Percentiles rank a stretch among this genome's conserved stretches.
phyloP scores from a whole-genome alignment of 2,329 filamentous ascomycete genomes.

The Curvularia eragrostidis region DNA sequence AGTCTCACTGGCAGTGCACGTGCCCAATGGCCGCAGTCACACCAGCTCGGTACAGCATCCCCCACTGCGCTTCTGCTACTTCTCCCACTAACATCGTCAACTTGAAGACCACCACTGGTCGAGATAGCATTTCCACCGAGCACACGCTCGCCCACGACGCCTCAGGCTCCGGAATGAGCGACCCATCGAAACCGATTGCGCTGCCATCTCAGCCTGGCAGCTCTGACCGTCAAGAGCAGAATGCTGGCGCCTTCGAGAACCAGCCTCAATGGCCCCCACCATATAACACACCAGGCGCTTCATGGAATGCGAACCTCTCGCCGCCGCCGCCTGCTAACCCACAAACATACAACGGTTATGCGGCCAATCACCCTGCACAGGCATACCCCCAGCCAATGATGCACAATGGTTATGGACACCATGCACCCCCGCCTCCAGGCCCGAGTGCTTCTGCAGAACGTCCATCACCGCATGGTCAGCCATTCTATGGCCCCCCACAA shows the following conservation, averaged over 20 bases:
- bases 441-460: constrained; percentile 10
- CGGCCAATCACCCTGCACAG: constrained; percentile 25
- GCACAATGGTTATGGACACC: constrained; percentile 18
- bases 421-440: constrained; percentile 12
- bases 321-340: constrained; percentile 16
- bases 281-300: constrained; percentile 12
- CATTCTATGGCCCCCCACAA: constrained; percentile 13
- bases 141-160: constrained; percentile 12
- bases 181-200: constrained; percentile 29
- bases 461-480: constrained; percentile 8
- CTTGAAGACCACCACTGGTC: constrained; percentile 31
- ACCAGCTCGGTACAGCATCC: constrained; percentile 34
- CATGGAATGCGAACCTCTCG: constrained; percentile 18
- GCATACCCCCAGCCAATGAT: constrained; percentile 32
- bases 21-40: constrained; percentile 37
- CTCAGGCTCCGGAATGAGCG: constrained; percentile 30
- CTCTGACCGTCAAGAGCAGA: constrained; percentile 16
- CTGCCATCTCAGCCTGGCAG: constrained; percentile 30
- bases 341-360: constrained; percentile 18
- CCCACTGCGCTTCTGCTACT: constrained; percentile 33
- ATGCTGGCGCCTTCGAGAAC: constrained; percentile 18
- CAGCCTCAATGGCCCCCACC: constrained; percentile 16
- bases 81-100: constrained; percentile 35
- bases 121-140: constrained; percentile 24
- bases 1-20: constrained; percentile 19